A percentile compares a stretch with the other conserved stretches of the same genome.
Conservation (phyloP, 768 basidiomycete species). For the Tephrocybe rancida region DNA sequence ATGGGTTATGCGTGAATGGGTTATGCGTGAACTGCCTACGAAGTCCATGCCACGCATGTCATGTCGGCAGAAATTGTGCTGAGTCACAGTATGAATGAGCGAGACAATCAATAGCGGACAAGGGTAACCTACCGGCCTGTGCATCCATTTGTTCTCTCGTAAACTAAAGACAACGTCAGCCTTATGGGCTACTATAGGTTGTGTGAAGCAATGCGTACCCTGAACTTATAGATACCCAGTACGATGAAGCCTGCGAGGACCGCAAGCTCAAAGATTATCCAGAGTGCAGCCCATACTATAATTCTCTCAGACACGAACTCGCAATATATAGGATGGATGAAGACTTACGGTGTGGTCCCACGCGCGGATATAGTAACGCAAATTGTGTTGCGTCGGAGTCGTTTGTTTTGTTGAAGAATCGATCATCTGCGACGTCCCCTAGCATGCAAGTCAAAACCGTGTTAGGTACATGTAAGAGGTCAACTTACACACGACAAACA, state of each 20-base stretch:
- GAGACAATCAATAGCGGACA: background rate
- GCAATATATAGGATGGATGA: background rate
- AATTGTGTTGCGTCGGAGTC: constrained; percentile 95
- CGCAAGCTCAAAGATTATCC: constrained; percentile 79
- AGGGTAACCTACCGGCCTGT: constrained; percentile 63
- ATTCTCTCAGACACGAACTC: constrained; percentile 24
- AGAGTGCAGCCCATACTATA: constrained; percentile 78
- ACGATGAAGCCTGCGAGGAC: constrained; percentile 79
- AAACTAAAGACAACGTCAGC: constrained; percentile 33
- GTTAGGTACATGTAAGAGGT: background rate
- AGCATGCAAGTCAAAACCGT: background rate
- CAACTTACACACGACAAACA: constrained; percentile 84
- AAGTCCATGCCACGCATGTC: too few relatives aligned
- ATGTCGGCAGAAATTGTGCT: constrained; percentile 69
- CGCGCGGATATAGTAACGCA: constrained; percentile 66
- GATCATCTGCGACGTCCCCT: constrained; percentile 96
- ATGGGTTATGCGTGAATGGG: too few relatives aligned
- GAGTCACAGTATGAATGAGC: constrained; percentile 9
- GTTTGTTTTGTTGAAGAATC: constrained; percentile 93
- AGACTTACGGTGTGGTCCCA: constrained; percentile 70
- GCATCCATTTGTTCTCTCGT: constrained; percentile 62
- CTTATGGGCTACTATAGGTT: too few relatives aligned
- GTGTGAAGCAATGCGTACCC: constrained; percentile 43
- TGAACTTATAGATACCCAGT: constrained; percentile 83
- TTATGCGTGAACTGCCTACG: too few relatives aligned